phyloP scores from a whole-genome alignment of 441 rosid genomes.

The Jatropha podagrica region DNA sequence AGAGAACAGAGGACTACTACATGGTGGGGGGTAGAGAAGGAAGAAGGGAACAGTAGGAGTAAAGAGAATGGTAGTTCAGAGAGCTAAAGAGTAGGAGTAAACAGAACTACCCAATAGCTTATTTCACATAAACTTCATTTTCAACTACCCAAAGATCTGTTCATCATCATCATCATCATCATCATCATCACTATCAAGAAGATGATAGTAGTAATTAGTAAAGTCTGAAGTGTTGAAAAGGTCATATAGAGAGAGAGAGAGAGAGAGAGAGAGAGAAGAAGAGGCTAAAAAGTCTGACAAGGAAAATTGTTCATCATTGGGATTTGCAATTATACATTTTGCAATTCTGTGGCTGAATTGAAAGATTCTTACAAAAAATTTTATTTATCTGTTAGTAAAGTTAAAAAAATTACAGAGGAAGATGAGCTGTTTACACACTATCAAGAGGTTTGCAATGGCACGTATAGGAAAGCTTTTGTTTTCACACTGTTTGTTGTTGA shows the following conservation, averaged over 20 bases:
- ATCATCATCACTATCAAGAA: background rate
- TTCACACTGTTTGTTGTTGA: too few relatives aligned
- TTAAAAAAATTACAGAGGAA: background rate
- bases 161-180: background rate
- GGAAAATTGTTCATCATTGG: conserved; percentile 28
- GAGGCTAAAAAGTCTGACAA: conserved; percentile 23
- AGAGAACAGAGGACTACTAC: conserved; percentile 12
- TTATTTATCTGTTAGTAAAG: background rate
- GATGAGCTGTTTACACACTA: conserved; percentile 20
- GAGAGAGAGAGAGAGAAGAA: background rate
- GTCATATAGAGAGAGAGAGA: background rate
- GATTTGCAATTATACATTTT: conserved; percentile 33
- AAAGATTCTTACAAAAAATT: background rate
- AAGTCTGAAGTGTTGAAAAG: background rate
- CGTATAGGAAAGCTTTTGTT: too few relatives aligned
- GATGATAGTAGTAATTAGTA: background rate
- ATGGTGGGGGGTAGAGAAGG: conserved; percentile 6
- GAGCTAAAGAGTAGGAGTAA: background rate
- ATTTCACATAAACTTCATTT: background rate
- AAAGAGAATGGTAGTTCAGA: conserved; percentile 31
- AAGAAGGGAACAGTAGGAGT: conserved; percentile 25
- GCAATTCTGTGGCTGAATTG: background rate
- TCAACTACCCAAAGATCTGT: background rate
- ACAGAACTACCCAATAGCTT: background rate
- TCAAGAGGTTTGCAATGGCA: too few relatives aligned